These are phyloP conservation scores for Trichosporon faecale DNA, from an alignment of 1,284 basidiomycete genomes.

Conservation along the genomic window DNA sequence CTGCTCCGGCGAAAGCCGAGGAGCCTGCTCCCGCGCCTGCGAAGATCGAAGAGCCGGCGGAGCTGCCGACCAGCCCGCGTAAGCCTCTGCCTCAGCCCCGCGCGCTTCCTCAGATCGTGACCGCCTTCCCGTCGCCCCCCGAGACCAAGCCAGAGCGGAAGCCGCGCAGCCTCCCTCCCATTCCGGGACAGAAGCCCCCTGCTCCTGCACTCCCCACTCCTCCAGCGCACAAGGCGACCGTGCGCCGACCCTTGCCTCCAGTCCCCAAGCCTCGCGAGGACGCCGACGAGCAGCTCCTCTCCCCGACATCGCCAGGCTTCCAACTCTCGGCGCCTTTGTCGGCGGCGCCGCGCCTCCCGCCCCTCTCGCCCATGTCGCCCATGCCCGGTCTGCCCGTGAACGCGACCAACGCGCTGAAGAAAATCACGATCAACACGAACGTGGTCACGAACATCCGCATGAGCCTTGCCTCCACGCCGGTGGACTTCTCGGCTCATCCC, in stretches of 20 bases:
- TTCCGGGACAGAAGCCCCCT: neutral
- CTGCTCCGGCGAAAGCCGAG: neutral
- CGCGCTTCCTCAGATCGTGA: neutral
- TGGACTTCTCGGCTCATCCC: neutral
- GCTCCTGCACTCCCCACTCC: neutral
- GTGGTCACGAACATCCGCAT: neutral
- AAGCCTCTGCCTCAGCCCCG: neutral
- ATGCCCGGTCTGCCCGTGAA: slow-evolving; percentile 1
- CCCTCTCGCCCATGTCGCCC: neutral
- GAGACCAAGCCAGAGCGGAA: neutral
- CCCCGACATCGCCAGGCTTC: neutral
- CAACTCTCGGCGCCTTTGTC: neutral
- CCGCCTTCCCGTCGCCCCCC: neutral
- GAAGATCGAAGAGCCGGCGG: neutral
- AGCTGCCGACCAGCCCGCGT: neutral
- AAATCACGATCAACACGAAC: slow-evolving; percentile 5
- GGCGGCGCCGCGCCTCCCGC: neutral
- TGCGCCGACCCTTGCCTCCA: neutral
- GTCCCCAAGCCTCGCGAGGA: neutral
- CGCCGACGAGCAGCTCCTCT: neutral
- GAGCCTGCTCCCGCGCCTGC: neutral
- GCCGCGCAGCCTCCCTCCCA: neutral
- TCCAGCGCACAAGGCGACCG: neutral
- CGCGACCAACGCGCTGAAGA: neutral
- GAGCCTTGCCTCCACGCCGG: neutral